Base-by-base conservation (phyloP, 768 basidiomycete genomes). In the Pleurotus ostreatus region DNA sequence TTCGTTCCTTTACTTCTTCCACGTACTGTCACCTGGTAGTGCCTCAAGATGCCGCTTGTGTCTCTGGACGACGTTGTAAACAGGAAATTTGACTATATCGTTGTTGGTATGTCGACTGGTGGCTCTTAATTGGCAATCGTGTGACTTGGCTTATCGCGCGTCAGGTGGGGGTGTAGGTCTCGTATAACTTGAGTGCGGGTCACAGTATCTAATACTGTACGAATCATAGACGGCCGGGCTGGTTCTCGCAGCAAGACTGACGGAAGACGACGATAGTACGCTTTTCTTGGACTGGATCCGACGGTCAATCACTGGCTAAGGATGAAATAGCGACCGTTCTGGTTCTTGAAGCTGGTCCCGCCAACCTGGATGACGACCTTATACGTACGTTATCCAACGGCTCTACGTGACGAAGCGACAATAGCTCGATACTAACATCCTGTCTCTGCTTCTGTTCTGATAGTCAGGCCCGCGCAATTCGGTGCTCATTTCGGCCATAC, bases 281-380 rank as follows among this genome's bases (percentile, higher is more conserved):
- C n/a, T 25, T 8, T 11, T 15, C 7, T 16, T 16, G 16, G 3
- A 16, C 11, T 51, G 30, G 11, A 9, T 38, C 18, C 16, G 5
- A 12, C 34, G 30, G 6, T 8, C 0, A n/a, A 49, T 16, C 25
- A 25, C 16, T 9, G 13, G 3, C 6, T 25, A 8, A 25, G 23
- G 11, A 25, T 11, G 15, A 16, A 11, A 34, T 51, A 51, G 49
- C 30, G 9, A 49, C 56, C 12, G 57, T 63, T 8, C 44, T 63
- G 6, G 60, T 63, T 13, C 55, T 61, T 23, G 62, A 63, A 48
- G 62, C 62, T 23, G 62, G 62, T 5, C 44, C 58, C 9, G 61
- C 57, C 12, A 52, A 61, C 41, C 18, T 59, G 16, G 48, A 61
- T 40, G 62, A 63, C 39, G 37, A 37, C 15, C 30, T 57, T 6